Percentiles rank a stretch among this genome's conserved stretches.
phyloP scores from a whole-genome alignment of 2,329 filamentous ascomycete species.

The Sporothrix schenckii region DNA sequence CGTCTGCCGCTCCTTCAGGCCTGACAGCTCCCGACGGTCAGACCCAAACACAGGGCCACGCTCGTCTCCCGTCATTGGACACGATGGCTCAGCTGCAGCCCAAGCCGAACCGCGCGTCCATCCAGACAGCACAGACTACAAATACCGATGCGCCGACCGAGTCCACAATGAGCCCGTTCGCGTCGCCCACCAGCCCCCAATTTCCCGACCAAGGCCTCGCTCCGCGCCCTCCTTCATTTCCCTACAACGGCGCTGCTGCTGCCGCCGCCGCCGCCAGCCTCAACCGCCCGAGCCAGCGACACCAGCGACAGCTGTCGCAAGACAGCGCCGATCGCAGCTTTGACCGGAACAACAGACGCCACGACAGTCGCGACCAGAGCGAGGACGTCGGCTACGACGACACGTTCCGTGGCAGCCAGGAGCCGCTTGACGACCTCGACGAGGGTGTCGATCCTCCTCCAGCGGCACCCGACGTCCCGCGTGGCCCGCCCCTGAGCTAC shows the following conservation, averaged over 20 bases:
- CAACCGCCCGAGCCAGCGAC: constrained; percentile 49
- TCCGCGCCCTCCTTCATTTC: constrained; percentile 62
- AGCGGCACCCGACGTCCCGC: constrained; percentile 63
- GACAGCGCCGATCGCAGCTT: constrained; percentile 34
- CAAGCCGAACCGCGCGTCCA: constrained; percentile 56
- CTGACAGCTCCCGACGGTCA: neutral
- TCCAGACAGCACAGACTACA: constrained; percentile 58
- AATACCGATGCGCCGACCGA: constrained; percentile 59
- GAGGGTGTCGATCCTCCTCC: constrained; percentile 46
- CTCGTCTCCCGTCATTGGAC: constrained; percentile 44
- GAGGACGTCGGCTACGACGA: constrained; percentile 36
- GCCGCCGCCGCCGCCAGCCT: constrained; percentile 33
- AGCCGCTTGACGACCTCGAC: constrained; percentile 1
- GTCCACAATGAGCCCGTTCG: constrained; percentile 61
- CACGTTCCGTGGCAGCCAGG: constrained; percentile 37
- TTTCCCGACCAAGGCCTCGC: constrained; percentile 58
- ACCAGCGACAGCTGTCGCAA: constrained; percentile 26
- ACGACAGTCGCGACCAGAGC: constrained; percentile 47
- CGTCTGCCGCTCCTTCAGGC: constrained; percentile 37
- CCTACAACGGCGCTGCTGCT: constrained; percentile 45
- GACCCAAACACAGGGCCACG: constrained; percentile 31
- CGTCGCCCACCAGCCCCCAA: constrained; percentile 57
- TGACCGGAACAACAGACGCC: constrained; percentile 40
- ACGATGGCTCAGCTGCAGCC: constrained; percentile 46
- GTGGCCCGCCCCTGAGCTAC: constrained; percentile 61